Evolutionary conservation across 805 yeast species (phyloP), one percentile per base, ranked within the genome.

Genomic region (Ogataea allantospora): DNA sequence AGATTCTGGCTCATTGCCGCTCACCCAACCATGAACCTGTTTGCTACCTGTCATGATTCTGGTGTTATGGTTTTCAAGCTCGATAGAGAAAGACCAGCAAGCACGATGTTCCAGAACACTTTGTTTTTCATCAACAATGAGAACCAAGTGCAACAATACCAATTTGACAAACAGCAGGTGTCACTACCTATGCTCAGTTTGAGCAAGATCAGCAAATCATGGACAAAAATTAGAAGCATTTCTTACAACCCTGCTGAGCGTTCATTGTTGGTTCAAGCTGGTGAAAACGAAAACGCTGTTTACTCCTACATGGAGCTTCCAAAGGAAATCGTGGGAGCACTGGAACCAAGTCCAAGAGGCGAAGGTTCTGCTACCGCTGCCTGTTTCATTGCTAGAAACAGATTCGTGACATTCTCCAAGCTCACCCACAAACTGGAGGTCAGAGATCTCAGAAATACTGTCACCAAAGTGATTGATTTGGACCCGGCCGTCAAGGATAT

Each of bases 41-140:
- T 93, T 68, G 99, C 96, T 39, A 83, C 96, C 20, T 91, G 95
- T 54, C 98, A 91, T 65, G 99, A 95, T 64, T 75, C 88, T 11
- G 99, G 99, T 62, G 95, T 88, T 20, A 89, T 89, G 95, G 95
- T 93, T 33, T 95, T 93, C 77, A 93, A 93, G 67, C 74, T 93
- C 44, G 96, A 88, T 62, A 84, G 98, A 61, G 99, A 93, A 71
- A 81, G 99, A 63, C 98, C 99, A 10, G 95, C 96, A n/a, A 76
- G 77, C 53, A 63, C 85, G 5, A 55, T 78, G 22, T 75, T 72
- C 65, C 93, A 85, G 58, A 85, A 85, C 63, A 79, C 75, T 53
- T 63, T 93, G 52, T 76, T 75, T 45, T 91, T 75, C 57, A 78
- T 88, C 53, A 88, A 87, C 63, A 74, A 77, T 44, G 95, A 88